A percentile compares a stretch with the other conserved stretches of the same genome.
These are phyloP conservation scores for Pholiota conissans DNA, from an alignment of 768 basidiomycete genomes.

Conservation along the genomic window DNA sequence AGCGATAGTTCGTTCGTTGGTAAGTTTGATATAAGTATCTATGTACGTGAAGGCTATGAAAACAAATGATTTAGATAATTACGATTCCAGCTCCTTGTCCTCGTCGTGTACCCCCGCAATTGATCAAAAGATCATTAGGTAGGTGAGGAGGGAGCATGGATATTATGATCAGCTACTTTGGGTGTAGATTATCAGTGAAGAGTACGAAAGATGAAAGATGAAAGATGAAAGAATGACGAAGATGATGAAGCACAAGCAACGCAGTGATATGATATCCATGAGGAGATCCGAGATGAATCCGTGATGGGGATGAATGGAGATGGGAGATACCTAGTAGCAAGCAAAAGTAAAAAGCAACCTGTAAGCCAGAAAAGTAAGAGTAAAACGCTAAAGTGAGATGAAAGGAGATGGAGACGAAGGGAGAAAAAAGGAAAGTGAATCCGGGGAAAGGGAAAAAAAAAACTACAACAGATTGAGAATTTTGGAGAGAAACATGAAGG, in stretches of 20 bases:
- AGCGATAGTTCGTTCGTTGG: no score
- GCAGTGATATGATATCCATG: neutral
- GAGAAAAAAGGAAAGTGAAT: no score
- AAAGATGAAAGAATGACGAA: neutral
- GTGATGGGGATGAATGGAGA: neutral
- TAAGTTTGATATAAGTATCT: no score
- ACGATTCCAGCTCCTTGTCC: neutral
- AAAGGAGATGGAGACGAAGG: no score
- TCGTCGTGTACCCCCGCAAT: no score
- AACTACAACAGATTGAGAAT: slow-evolving; percentile 2
- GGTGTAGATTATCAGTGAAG: neutral
- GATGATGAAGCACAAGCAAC: neutral
- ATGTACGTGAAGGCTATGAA: neutral
- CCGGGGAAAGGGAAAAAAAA: neutral
- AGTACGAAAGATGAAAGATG: no score
- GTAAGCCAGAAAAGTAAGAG: neutral
- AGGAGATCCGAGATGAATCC: neutral
- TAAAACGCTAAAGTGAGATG: neutral
- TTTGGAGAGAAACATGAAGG: no score
- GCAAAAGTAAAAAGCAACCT: neutral
- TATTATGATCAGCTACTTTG: neutral
- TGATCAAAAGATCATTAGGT: no score
- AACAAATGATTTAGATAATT: neutral
- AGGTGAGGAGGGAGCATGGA: neutral
- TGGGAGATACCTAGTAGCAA: no score